phyloP scores from a whole-genome alignment of 208 protist genomes.

The Crithidia brevicula region DNA sequence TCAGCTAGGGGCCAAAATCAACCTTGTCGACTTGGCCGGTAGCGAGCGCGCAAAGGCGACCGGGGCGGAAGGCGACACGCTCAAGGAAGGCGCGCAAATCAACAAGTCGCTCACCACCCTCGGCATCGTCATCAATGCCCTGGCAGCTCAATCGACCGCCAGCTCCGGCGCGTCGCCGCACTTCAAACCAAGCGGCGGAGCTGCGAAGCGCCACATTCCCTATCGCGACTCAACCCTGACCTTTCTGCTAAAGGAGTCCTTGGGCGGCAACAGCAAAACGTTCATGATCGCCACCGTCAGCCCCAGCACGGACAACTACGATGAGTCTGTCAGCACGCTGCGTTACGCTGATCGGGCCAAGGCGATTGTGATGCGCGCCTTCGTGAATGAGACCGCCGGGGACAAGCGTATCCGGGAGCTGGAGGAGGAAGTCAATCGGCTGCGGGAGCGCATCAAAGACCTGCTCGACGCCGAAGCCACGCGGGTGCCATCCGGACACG shows the following conservation, averaged over 20 bases:
- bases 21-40: constrained; percentile 95
- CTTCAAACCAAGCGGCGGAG: background rate
- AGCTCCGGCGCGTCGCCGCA: constrained; percentile 6
- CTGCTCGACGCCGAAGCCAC: constrained; percentile 33
- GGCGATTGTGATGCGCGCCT: constrained; percentile 85
- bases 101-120: constrained; percentile 92
- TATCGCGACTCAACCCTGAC: constrained; percentile 91
- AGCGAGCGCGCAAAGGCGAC: constrained; percentile 89
- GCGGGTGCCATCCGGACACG: constrained; percentile 1
- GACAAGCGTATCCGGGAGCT: constrained; percentile 89
- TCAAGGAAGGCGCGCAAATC: constrained; percentile 89
- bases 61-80: constrained; percentile 72
- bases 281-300: constrained; percentile 93
- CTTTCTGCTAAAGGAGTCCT: constrained; percentile 87
- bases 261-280: constrained; percentile 93
- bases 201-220: constrained; percentile 56
- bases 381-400: constrained; percentile 86
- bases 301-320: constrained; percentile 71
- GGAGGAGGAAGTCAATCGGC: constrained; percentile 72
- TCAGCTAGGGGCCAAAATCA: constrained; percentile 73
- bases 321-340: constrained; percentile 92
- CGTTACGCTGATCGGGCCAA: constrained; percentile 94
- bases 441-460: constrained; percentile 68
- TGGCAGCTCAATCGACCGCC: constrained; percentile 62
- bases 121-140: constrained; percentile 90